A percentile compares a stretch with the other conserved stretches of the same genome.
phyloP scores from a whole-genome alignment of 1,284 basidiomycete species.

The Somion occarium region DNA sequence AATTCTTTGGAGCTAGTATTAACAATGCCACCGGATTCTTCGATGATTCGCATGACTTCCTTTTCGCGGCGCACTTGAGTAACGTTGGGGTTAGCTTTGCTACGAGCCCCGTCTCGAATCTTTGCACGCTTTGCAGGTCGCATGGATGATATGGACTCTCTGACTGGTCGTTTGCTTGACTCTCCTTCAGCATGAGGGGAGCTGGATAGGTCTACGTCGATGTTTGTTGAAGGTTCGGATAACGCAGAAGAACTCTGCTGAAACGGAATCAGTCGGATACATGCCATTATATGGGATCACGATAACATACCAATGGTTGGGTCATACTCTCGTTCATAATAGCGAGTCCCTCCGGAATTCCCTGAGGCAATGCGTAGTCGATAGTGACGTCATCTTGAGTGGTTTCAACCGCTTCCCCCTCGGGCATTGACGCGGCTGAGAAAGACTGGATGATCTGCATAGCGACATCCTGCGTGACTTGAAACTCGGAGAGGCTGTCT shows the following conservation, averaged over 20 bases:
- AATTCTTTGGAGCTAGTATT: conserved; percentile 66
- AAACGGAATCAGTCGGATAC: no score
- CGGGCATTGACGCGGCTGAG: background rate
- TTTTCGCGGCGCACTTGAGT: conserved; percentile 74
- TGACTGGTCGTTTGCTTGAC: conserved; percentile 8
- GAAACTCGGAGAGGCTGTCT: no score
- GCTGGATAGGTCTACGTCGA: no score
- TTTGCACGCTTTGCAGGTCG: conserved; percentile 22
- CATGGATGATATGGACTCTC: conserved; percentile 13
- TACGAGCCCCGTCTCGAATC: conserved; percentile 19
- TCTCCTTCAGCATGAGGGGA: conserved; percentile 4
- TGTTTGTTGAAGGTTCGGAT: no score
- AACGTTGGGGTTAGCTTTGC: conserved; percentile 63
- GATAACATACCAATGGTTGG: no score
- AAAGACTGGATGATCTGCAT: background rate
- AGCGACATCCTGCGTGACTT: background rate
- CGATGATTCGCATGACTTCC: conserved; percentile 62
- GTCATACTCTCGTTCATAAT: no score
- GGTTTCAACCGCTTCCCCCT: no score
- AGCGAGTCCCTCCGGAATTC: no score
- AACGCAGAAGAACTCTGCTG: no score
- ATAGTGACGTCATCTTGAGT: background rate
- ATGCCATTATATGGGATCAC: no score
- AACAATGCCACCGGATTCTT: conserved; percentile 57
- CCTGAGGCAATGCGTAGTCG: background rate